phyloP scores from a whole-genome alignment of 164 flowering plant genomes.

The Hamamelis virginiana region DNA sequence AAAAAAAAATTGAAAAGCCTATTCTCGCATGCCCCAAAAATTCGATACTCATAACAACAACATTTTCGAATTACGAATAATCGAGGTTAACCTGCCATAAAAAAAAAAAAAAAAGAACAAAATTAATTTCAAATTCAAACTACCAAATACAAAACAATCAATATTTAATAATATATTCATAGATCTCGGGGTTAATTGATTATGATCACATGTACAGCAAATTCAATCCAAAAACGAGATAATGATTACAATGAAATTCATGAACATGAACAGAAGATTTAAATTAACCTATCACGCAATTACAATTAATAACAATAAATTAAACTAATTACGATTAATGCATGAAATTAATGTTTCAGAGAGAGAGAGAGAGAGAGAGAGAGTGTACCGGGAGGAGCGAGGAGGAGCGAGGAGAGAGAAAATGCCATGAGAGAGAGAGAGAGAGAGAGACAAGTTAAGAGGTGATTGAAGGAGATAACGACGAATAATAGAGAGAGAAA shows the following conservation, averaged over 20 bases:
- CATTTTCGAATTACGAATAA: neutral
- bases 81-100: constrained; percentile 1
- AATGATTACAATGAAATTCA: too few relatives aligned
- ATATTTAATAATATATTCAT: neutral
- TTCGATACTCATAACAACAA: constrained; percentile 1
- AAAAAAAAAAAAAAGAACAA: neutral
- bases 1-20: neutral
- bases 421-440: constrained; percentile 17
- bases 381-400: constrained; percentile 11
- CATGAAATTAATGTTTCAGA: neutral
- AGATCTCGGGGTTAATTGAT: constrained; percentile 2
- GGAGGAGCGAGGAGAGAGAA: constrained; percentile 4
- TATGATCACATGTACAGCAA: neutral
- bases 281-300: too few relatives aligned
- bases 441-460: constrained; percentile 1
- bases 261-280: too few relatives aligned
- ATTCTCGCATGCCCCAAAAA: constrained; percentile 1
- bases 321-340: neutral
- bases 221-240: neutral
- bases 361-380: constrained; percentile 14
- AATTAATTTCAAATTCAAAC: neutral
- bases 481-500: neutral
- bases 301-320: neutral
- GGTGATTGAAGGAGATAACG: neutral
- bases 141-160: too few relatives aligned